Base-by-base conservation (phyloP, 2,329 filamentous ascomycete genomes). In the Aspergillus persii region DNA sequence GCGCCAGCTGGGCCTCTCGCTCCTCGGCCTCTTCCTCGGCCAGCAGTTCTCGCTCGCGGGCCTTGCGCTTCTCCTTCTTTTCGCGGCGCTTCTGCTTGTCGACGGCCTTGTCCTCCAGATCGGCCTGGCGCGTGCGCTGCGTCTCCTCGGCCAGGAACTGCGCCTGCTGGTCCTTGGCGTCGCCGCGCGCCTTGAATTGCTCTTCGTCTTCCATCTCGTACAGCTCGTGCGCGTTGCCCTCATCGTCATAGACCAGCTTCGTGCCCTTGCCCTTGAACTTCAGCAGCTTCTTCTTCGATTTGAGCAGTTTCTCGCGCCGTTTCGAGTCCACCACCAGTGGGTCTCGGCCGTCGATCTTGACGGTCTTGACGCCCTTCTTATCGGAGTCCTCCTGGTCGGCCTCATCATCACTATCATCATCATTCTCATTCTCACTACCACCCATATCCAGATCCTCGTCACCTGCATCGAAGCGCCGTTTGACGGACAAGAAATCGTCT, bases 291-390 rank as follows among this genome's bases (percentile, higher is more conserved):
- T 96, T 96, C 83, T 97, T 98, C 23, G 91, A 96, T 70, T 89
- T 89, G 65, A 98, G 85, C n/a, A 96, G 84, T 79, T 97, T 98
- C 78, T 96, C 94, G 66, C 92, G 89, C 27, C 95, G 91, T 76
- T 98, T 96, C 11, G 92, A 96, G 79, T 99, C 95, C 62, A 99
- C 87, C 23, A 96, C 80, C 49, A 96, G 82, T 2, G 91, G 86
- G 30, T 90, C 86, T 49, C 81, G 80, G 62, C 89, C 83, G 44
- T 84, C 77, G 52, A 97, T 82, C 3, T 73, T 69, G 6, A 76
- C 71, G 39, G 75, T 68, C 55, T 74, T 75, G 57, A 74, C 74
- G 26, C 75, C 76, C 3, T 79, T 80, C n/a, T 76, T 75, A 3
- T 75, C 50, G 9, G 63, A 56, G 2, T 80, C 80, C 8, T 67